These are phyloP conservation scores for Salix dunnii DNA, from an alignment of 345 rosid genomes.

Conservation along the genomic window DNA sequence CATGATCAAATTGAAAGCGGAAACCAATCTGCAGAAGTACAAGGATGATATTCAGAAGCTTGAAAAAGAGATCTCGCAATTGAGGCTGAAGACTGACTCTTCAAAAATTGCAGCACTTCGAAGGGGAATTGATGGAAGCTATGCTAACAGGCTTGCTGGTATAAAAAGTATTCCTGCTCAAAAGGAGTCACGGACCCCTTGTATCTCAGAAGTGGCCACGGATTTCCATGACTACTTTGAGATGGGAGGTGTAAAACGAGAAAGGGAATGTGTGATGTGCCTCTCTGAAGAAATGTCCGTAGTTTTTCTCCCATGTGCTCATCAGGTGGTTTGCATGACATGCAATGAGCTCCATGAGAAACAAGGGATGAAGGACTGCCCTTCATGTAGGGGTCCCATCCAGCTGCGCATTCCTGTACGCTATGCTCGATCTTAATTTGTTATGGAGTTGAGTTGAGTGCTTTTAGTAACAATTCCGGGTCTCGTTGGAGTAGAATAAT, in stretches of 20 bases:
- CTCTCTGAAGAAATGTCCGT: slow-evolving; percentile 58
- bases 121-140: slow-evolving; percentile 53
- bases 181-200: slow-evolving; percentile 29
- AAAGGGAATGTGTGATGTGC: slow-evolving; percentile 94
- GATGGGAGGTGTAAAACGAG: slow-evolving; percentile 52
- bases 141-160: slow-evolving; percentile 37
- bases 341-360: slow-evolving; percentile 60
- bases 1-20: slow-evolving; percentile 48
- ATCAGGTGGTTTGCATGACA: slow-evolving; percentile 49
- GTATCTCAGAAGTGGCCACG: slow-evolving; percentile 28
- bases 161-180: slow-evolving; percentile 16
- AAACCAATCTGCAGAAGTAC: slow-evolving; percentile 42
- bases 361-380: slow-evolving; percentile 71
- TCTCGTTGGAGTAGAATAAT: slow-evolving; percentile 40
- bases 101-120: slow-evolving; percentile 66
- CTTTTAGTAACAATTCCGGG: slow-evolving; percentile 35
- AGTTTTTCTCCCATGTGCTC: slow-evolving; percentile 59
- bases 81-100: slow-evolving; percentile 61
- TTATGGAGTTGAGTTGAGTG: slow-evolving; percentile 29
- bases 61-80: slow-evolving; percentile 56
- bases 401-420: slow-evolving; percentile 41
- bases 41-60: slow-evolving; percentile 57
- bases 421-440: slow-evolving; percentile 40
- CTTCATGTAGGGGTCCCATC: slow-evolving; percentile 55
- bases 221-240: slow-evolving; percentile 32